A percentile compares a stretch with the other conserved stretches of the same genome.
These are phyloP conservation scores for Beta vulgaris DNA, from an alignment of 148 eudicot genomes.

Conservation along the genomic window DNA sequence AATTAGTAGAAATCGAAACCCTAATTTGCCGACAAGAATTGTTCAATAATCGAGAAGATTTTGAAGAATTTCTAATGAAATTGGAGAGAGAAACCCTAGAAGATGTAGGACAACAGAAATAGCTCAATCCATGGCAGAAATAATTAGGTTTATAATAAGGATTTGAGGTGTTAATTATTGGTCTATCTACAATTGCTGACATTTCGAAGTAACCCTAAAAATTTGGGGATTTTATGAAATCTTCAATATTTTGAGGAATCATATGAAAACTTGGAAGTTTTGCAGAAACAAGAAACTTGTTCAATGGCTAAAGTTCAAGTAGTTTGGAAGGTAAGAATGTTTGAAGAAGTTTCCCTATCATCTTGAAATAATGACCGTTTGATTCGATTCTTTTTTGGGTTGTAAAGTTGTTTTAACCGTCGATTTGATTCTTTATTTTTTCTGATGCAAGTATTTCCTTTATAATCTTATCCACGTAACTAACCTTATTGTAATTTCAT, in stretches of 20 bases:
- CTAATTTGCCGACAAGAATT: constrained; percentile 34
- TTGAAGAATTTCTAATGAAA: constrained; percentile 20
- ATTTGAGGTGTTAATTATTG: constrained; percentile 42
- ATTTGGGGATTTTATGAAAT: constrained; percentile 8
- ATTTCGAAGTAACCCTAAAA: constrained; percentile 35
- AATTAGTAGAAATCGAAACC: constrained; percentile 34
- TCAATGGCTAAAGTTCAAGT: neutral
- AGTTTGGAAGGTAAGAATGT: neutral
- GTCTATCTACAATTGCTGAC: constrained; percentile 44
- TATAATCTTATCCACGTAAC: neutral
- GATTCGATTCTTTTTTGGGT: constrained; percentile 1
- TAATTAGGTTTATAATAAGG: constrained; percentile 31
- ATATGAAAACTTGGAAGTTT: constrained; percentile 1
- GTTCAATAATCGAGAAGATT: constrained; percentile 21
- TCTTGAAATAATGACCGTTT: constrained; percentile 15
- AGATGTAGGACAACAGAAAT: constrained; percentile 33
- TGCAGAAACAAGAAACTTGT: neutral
- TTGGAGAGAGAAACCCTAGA: constrained; percentile 39
- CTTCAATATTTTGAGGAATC: constrained; percentile 5
- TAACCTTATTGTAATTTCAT: too few relatives aligned
- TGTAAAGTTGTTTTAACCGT: neutral
- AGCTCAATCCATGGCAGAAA: constrained; percentile 35
- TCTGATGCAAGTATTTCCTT: neutral
- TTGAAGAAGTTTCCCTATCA: neutral
- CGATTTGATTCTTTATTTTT: too few relatives aligned